Percentiles rank a stretch among this genome's conserved stretches.
These are phyloP conservation scores for Fusarium sp. DNA, from an alignment of 2,329 filamentous ascomycete genomes.

Conservation along the genomic window DNA sequence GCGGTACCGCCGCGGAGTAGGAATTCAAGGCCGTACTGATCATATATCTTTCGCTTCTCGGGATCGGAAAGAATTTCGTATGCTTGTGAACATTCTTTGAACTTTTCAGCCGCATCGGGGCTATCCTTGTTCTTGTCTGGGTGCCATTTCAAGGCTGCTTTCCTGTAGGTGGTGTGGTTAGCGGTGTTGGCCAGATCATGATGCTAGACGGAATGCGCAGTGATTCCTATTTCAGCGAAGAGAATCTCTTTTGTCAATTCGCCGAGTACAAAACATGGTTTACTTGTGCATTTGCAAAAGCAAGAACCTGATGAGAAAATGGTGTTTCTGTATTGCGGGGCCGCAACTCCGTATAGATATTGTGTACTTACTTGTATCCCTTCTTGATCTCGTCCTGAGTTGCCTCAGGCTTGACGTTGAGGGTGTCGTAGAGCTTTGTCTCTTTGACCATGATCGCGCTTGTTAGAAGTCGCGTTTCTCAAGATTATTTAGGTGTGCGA, in stretches of 20 bases:
- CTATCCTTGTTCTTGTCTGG: conserved; percentile 99
- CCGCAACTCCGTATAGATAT: background rate
- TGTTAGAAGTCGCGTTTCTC: conserved; percentile 15
- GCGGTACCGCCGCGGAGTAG: conserved; percentile 80
- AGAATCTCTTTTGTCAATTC: background rate
- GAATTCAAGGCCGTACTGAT: conserved; percentile 94
- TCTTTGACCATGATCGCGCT: conserved; percentile 82
- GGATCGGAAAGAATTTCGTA: conserved; percentile 98
- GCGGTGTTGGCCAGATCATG: conserved; percentile 25
- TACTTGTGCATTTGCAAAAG: background rate
- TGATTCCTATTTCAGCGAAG: background rate
- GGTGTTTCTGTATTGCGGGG: background rate
- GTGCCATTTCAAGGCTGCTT: conserved; percentile 90
- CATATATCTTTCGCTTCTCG: conserved; percentile 95
- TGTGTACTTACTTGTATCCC: conserved; percentile 76
- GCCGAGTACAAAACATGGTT: background rate
- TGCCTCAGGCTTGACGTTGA: conserved; percentile 81
- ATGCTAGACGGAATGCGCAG: background rate
- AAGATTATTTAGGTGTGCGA: conserved; percentile 1
- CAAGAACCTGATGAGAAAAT: background rate
- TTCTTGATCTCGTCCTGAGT: conserved; percentile 97
- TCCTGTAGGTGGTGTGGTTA: conserved; percentile 63
- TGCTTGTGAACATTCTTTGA: conserved; percentile 97
- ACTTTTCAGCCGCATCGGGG: conserved; percentile 85
- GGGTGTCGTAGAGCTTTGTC: conserved; percentile 91